These are phyloP conservation scores for Stereum hirsutum DNA, from an alignment of 1,284 basidiomycete species.

Conservation along the genomic window DNA sequence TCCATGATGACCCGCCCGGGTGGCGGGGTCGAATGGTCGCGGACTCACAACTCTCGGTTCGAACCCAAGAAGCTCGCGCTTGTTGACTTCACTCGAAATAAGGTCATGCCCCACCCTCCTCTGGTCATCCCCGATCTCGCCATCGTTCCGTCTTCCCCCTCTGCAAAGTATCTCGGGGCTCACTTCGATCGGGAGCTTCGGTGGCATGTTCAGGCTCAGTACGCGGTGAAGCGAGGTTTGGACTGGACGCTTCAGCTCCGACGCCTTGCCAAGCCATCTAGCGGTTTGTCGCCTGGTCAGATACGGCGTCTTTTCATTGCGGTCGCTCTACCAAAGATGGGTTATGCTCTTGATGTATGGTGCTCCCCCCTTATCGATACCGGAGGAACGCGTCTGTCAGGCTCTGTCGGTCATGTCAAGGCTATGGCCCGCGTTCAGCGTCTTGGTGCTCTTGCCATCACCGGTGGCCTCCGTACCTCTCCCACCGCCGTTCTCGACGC, in stretches of 20 bases:
- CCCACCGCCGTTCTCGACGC: neutral
- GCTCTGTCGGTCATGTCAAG: neutral
- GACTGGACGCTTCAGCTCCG: slow-evolving; percentile 1
- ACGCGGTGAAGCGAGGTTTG: neutral
- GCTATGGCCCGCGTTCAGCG: neutral
- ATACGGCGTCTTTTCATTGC: neutral
- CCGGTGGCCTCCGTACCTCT: neutral
- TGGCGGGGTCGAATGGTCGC: slow-evolving; percentile 3
- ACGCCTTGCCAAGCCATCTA: neutral
- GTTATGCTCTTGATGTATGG: neutral
- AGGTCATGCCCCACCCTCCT: neutral
- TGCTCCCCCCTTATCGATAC: neutral
- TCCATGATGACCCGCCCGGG: slow-evolving; percentile 3
- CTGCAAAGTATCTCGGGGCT: neutral
- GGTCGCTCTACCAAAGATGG: slow-evolving; percentile 1
- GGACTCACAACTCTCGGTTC: slow-evolving; percentile 2
- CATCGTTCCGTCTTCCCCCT: neutral
- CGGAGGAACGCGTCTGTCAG: neutral
- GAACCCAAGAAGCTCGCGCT: slow-evolving; percentile 5
- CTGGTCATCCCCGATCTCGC: neutral
- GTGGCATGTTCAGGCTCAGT: slow-evolving; percentile 1
- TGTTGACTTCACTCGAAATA: neutral
- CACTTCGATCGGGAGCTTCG: neutral
- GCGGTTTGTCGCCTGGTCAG: neutral
- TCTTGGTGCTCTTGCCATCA: neutral